Percentiles rank a stretch among this genome's conserved stretches.
These are phyloP conservation scores for Annulohypoxylon bovei DNA, from an alignment of 495 filamentous ascomycete genomes.

Conservation along the genomic window DNA sequence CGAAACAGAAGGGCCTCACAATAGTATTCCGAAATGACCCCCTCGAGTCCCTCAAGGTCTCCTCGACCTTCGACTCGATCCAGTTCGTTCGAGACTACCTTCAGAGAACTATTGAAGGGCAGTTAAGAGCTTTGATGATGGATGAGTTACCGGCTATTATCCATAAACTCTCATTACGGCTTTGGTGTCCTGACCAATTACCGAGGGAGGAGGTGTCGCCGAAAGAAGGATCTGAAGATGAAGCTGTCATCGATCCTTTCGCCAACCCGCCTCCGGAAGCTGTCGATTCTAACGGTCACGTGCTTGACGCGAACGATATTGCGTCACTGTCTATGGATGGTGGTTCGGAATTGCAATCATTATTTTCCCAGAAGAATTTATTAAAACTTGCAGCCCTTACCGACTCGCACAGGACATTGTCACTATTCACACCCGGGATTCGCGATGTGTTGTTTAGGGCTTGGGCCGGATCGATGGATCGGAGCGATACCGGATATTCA, in stretches of 20 bases:
- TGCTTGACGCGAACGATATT: constrained; percentile 76
- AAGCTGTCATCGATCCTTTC: constrained; percentile 75
- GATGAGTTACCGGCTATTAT: constrained; percentile 97
- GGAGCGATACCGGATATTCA: constrained; percentile 66
- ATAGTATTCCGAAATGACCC: constrained; percentile 98
- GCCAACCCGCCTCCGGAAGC: constrained; percentile 81
- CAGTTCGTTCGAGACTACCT: constrained; percentile 97
- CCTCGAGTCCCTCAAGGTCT: constrained; percentile 96
- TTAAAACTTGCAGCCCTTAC: constrained; percentile 78
- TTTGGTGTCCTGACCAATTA: constrained; percentile 90
- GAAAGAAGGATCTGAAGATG: constrained; percentile 58
- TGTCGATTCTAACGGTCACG: constrained; percentile 78
- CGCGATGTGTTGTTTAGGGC: constrained; percentile 87
- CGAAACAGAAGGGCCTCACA: constrained; percentile 93
- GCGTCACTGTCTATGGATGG: constrained; percentile 79
- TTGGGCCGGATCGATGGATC: constrained; percentile 85
- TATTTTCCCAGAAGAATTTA: constrained; percentile 93
- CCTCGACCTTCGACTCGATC: constrained; percentile 98
- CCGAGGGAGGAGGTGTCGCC: constrained; percentile 62
- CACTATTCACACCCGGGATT: constrained; percentile 85
- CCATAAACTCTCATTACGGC: constrained; percentile 85
- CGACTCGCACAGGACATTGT: constrained; percentile 85
- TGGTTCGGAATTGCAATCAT: constrained; percentile 76
- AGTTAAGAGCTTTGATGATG: constrained; percentile 92
- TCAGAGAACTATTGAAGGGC: constrained; percentile 95